phyloP scores from a whole-genome alignment of 2,329 filamentous ascomycete species.

The Clarireedia monteithiana region DNA sequence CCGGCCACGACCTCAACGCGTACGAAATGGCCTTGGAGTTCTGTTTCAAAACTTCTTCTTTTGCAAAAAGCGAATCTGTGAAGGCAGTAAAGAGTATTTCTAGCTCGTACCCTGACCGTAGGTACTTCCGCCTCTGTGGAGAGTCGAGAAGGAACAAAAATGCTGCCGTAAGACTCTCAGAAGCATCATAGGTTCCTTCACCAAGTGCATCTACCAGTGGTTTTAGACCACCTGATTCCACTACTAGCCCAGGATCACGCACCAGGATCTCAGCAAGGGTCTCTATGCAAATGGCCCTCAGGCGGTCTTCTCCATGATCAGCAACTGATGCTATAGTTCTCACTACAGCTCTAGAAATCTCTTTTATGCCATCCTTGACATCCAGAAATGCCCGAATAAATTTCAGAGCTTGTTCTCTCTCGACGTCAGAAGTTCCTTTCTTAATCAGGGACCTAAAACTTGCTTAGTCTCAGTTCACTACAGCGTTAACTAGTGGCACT shows the following conservation, averaged over 20 bases:
- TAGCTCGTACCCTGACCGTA: constrained; percentile 83
- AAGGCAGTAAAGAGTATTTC: constrained; percentile 88
- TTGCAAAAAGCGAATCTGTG: constrained; percentile 67
- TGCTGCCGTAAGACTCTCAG: constrained; percentile 79
- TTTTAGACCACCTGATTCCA: constrained; percentile 76
- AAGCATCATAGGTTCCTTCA: constrained; percentile 86
- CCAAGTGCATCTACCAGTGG: constrained; percentile 86
- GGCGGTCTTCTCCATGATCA: constrained; percentile 60
- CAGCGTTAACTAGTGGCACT: constrained; percentile 19
- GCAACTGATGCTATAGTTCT: constrained; percentile 87
- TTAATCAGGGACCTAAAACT: constrained; percentile 69
- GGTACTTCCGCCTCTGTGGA: constrained; percentile 68
- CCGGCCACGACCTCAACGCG: constrained; percentile 88
- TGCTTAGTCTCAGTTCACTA: constrained; percentile 14
- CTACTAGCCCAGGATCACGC: constrained; percentile 71
- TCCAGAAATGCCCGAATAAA: constrained; percentile 93
- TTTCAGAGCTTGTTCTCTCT: constrained; percentile 93
- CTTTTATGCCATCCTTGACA: constrained; percentile 83
- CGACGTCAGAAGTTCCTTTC: constrained; percentile 92
- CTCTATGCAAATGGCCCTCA: constrained; percentile 85
- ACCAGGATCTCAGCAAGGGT: constrained; percentile 89
- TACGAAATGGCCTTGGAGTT: constrained; percentile 90
- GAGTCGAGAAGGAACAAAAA: constrained; percentile 86
- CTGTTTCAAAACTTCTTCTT: constrained; percentile 61
- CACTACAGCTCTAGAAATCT: constrained; percentile 80